Evolutionary conservation across 139 green algal genomes (phyloP).

Genomic region (Ostreobium quekettii): DNA sequence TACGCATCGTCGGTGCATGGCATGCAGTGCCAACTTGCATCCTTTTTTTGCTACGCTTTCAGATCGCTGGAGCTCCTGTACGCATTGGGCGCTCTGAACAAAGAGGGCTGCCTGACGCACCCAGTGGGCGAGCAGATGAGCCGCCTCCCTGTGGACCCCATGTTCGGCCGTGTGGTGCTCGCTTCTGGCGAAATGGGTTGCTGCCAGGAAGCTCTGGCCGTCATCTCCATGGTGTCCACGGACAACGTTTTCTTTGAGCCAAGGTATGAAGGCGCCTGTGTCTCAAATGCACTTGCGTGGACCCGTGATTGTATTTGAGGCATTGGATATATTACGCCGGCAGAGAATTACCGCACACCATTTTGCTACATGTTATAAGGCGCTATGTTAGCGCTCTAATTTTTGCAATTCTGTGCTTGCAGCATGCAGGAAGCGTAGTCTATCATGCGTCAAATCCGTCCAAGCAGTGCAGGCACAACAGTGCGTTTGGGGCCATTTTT

Average conservation of each 20-base stretch:
- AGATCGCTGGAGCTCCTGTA: slow-evolving; percentile 65
- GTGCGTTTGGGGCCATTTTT: no score
- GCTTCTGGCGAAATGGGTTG: slow-evolving; percentile 53
- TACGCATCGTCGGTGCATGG: not conserved
- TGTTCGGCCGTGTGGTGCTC: slow-evolving; percentile 54
- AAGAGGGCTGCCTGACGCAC: slow-evolving; percentile 40
- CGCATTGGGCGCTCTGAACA: slow-evolving; percentile 69
- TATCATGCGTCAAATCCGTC: no score
- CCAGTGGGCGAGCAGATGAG: slow-evolving; percentile 47
- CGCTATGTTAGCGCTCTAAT: not conserved
- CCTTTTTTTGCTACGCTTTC: no score
- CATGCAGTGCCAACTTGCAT: not conserved
- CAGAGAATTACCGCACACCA: not conserved
- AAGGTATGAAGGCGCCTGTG: slow-evolving; percentile 20
- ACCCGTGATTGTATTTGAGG: slow-evolving; percentile 3
- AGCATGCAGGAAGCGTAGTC: not conserved
- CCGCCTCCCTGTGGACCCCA: slow-evolving; percentile 75
- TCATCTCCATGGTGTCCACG: slow-evolving; percentile 69
- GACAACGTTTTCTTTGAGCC: slow-evolving; percentile 54
- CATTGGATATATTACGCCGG: not conserved
- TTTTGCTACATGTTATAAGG: not conserved
- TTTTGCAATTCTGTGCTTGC: no score
- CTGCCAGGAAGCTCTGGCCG: slow-evolving; percentile 48
- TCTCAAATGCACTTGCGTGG: not conserved
- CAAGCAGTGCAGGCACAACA: no score